phyloP scores from a whole-genome alignment of 345 rosid genomes.

The Syzygium oleosum region DNA sequence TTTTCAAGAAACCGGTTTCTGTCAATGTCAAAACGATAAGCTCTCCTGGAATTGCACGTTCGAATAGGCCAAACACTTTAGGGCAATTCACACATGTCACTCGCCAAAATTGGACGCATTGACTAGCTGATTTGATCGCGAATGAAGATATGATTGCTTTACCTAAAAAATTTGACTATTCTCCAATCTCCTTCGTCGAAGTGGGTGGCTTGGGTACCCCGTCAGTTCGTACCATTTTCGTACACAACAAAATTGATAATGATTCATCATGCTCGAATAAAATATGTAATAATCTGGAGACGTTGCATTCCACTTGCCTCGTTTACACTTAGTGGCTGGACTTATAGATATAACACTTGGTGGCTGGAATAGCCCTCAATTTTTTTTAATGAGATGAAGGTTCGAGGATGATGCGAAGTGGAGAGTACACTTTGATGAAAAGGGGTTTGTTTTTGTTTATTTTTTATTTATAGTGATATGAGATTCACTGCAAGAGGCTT shows the following conservation, averaged over 20 bases:
- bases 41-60: neutral
- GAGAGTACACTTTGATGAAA: neutral
- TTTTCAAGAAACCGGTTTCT: neutral
- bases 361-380: neutral
- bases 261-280: neutral
- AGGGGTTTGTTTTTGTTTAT: neutral
- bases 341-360: too few relatives aligned
- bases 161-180: neutral
- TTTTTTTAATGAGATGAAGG: neutral
- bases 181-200: neutral
- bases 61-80: neutral
- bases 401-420: neutral
- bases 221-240: neutral
- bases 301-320: neutral
- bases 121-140: neutral
- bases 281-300: neutral
- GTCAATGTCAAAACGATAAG: neutral
- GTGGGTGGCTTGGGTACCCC: neutral
- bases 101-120: neutral
- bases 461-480: neutral
- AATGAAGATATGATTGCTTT: neutral
- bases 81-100: neutral
- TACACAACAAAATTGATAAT: neutral
- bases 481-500: neutral
- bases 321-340: neutral